phyloP scores from a whole-genome alignment of 805 yeast species.

The Sugiyamaella lignohabitans region DNA sequence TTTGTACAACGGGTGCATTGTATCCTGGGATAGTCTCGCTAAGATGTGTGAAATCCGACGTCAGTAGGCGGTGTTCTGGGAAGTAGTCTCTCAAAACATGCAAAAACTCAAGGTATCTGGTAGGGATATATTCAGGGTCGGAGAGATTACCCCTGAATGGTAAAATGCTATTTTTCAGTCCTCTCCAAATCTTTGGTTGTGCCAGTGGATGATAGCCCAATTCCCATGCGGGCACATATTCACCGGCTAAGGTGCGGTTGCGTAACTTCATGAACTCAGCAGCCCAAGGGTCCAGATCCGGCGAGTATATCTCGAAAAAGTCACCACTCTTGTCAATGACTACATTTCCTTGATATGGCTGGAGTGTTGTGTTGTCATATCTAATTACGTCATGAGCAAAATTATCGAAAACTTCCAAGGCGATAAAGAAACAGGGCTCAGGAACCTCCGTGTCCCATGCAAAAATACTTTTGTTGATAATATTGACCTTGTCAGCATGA shows the following conservation, averaged over 20 bases:
- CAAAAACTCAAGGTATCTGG: constrained; percentile 59
- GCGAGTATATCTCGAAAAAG: constrained; percentile 57
- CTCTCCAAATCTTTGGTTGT: constrained; percentile 40
- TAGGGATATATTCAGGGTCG: constrained; percentile 77
- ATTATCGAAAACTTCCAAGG: constrained; percentile 78
- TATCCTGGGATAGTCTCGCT: constrained; percentile 43
- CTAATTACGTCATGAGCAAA: constrained; percentile 76
- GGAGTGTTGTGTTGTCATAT: constrained; percentile 59
- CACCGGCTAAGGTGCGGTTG: constrained; percentile 26
- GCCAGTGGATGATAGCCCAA: constrained; percentile 55
- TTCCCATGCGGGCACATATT: constrained; percentile 25
- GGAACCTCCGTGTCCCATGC: constrained; percentile 58
- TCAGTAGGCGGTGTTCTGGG: constrained; percentile 68
- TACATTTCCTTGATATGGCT: constrained; percentile 74
- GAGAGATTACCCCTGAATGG: constrained; percentile 65
- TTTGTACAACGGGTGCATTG: constrained; percentile 74
- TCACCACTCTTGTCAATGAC: constrained; percentile 67
- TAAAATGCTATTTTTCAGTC: constrained; percentile 43
- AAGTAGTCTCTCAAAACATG: constrained; percentile 55
- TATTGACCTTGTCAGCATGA: constrained; percentile 51
- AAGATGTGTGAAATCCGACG: constrained; percentile 59
- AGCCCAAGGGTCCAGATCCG: constrained; percentile 32
- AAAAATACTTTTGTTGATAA: constrained; percentile 69
- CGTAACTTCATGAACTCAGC: constrained; percentile 50
- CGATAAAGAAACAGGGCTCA: constrained; percentile 71